Evolutionary conservation across 2,329 filamentous ascomycete genomes (phyloP).

Genomic region (Diaporthe citriasiana): DNA sequence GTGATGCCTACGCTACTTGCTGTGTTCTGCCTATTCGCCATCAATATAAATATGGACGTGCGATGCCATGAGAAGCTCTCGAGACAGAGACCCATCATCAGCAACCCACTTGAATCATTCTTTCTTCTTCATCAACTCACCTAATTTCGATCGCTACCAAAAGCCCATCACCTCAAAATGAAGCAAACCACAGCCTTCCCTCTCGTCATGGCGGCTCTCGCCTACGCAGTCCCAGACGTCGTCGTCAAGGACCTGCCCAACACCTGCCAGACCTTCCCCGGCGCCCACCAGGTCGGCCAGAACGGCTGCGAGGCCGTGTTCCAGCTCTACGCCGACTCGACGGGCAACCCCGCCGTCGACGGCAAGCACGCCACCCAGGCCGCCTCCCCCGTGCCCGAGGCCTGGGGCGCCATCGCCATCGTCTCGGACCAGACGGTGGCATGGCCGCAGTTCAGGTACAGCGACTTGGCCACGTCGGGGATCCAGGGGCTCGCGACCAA

Average conservation of each 20-base stretch:
- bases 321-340: constrained; percentile 21
- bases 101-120: not conserved
- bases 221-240: constrained; percentile 15
- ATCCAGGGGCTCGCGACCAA: not conserved
- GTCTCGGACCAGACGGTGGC: not conserved
- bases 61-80: not conserved
- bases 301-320: constrained; percentile 5
- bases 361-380: constrained; percentile 5
- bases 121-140: not conserved
- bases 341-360: constrained; percentile 11
- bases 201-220: constrained; percentile 10
- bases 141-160: not conserved
- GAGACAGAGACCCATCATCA: not conserved
- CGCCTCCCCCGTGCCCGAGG: not conserved
- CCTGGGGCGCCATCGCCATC: constrained; percentile 9
- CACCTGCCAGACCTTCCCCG: constrained; percentile 7
- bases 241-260: constrained; percentile 14
- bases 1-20: not conserved
- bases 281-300: constrained; percentile 7
- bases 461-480: not conserved
- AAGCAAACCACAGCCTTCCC: constrained; percentile 3
- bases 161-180: not conserved
- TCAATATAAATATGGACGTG: not conserved
- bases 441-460: constrained; percentile 16
- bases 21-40: not conserved